Base-by-base conservation (phyloP, 202 grass and related monocot genomes). In the Brachypodium distachyon region DNA sequence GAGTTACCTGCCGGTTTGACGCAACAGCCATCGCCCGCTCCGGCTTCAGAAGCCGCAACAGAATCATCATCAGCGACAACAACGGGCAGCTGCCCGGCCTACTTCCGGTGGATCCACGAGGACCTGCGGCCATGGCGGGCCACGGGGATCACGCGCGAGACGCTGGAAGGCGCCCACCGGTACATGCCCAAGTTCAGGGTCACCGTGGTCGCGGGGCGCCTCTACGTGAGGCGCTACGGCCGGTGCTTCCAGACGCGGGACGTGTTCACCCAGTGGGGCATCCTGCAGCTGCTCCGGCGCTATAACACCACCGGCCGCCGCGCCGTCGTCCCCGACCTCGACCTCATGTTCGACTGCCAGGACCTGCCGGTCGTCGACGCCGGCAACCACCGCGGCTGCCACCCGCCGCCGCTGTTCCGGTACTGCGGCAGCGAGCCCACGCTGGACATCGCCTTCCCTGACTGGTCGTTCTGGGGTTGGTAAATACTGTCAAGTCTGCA, bases 401-500 rank as follows among this genome's bases (percentile, higher is more conserved):
- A 53, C 22, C 75, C 82, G 14, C 83, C 84, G 10, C 68, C 85
- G 21, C 13, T 91, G 76, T 93, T 97, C 80, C 81, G 88, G 6
- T 97, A 93, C 46, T 91, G 90, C 73, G 73, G 76, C 14, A 80
- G 81, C 57, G 77, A 89, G 1, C 2, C 28, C 4, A 82, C 90
- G 27, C 28, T 78, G 27, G 93, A 93, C 70, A 89, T 97, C 23
- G 70, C 83, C 13, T 93, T 91, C 81, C 93, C 93, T 2, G 90
- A 93, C 71, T 93, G 90, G 93, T 91, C 90, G 56, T 97, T 91
- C 90, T 97, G 94, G 91, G 88, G 92, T 61, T 91, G 88, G 91
- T 94, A 94, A 83, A 79, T 80, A 85, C 1, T 0, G 1, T 61
- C 9, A n/a, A 28, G 26, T 5, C 10, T 21, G 5, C 2, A 18